A percentile compares a stretch with the other conserved stretches of the same genome.
phyloP scores from a whole-genome alignment of 1,284 basidiomycete genomes.

The Clitocybe nebularis region DNA sequence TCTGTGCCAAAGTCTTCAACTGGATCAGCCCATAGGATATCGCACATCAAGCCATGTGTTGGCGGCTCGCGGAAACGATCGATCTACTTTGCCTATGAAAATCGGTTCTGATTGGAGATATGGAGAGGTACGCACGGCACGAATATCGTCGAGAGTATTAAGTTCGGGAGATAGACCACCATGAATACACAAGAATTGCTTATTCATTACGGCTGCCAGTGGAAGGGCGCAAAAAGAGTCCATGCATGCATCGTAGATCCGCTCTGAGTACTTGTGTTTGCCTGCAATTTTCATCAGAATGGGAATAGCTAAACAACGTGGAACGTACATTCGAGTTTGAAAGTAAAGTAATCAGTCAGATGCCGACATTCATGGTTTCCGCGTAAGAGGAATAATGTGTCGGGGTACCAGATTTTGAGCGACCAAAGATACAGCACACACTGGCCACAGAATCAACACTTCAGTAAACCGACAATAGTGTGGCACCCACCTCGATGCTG shows the following conservation, averaged over 20 bases:
- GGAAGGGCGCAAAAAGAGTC: constrained; percentile 92
- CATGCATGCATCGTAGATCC: constrained; percentile 89
- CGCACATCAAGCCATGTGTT: constrained; percentile 92
- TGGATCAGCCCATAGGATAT: constrained; percentile 93
- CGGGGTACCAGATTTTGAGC: constrained; percentile 91
- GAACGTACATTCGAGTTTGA: constrained; percentile 82
- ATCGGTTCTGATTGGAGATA: constrained; percentile 1
- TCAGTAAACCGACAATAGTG: neutral
- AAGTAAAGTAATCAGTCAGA: constrained; percentile 86
- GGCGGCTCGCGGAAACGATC: constrained; percentile 95
- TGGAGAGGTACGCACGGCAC: constrained; percentile 50
- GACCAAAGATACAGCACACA: constrained; percentile 89
- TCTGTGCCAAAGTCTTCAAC: constrained; percentile 92
- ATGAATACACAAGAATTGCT: constrained; percentile 95
- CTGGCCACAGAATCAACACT: constrained; percentile 33
- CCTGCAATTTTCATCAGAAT: constrained; percentile 38
- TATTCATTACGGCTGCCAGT: constrained; percentile 94
- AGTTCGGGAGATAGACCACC: constrained; percentile 90
- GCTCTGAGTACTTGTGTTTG: constrained; percentile 93
- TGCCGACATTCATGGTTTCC: constrained; percentile 91
- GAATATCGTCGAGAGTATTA: constrained; percentile 87
- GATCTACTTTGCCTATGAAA: constrained; percentile 59
- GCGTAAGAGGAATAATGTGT: constrained; percentile 85
- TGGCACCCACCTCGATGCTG: constrained; percentile 71
- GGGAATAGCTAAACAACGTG: constrained; percentile 2